These are phyloP conservation scores for Fagus sylvatica DNA, from an alignment of 306 rosid species.

Conservation along the genomic window DNA sequence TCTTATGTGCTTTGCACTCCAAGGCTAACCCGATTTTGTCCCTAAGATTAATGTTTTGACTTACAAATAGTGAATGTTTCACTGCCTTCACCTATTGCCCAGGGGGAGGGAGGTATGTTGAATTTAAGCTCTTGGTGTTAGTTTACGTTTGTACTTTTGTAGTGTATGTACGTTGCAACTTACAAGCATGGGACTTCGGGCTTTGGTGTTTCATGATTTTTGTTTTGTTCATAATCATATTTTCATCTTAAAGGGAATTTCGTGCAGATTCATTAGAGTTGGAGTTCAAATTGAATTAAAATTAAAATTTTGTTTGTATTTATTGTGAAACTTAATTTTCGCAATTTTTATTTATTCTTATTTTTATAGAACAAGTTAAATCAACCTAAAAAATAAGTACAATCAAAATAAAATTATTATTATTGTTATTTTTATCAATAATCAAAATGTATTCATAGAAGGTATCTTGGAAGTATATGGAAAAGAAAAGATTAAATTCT, in stretches of 20 bases:
- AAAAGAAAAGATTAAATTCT: too few relatives aligned
- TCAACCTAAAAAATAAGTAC: too few relatives aligned
- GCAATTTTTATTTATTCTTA: too few relatives aligned
- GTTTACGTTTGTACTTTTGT: neutral
- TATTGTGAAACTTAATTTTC: too few relatives aligned
- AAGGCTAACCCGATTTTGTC: constrained; percentile 1
- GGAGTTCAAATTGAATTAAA: too few relatives aligned
- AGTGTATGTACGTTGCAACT: neutral
- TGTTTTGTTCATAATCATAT: neutral
- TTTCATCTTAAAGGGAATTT: neutral
- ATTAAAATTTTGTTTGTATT: too few relatives aligned
- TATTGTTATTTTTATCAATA: too few relatives aligned
- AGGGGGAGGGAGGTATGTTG: neutral
- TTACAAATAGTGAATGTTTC: neutral
- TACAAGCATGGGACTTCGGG: neutral
- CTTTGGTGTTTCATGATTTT: neutral
- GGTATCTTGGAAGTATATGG: too few relatives aligned
- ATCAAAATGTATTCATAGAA: too few relatives aligned
- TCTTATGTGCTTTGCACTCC: neutral
- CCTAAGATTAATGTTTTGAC: neutral
- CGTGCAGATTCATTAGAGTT: too few relatives aligned
- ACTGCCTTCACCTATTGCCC: neutral
- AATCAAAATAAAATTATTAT: too few relatives aligned
- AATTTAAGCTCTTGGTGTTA: neutral
- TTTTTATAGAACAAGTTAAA: too few relatives aligned